Evolutionary conservation across 2,329 filamentous ascomycete species (phyloP).

Genomic region (Neurospora sp.): DNA sequence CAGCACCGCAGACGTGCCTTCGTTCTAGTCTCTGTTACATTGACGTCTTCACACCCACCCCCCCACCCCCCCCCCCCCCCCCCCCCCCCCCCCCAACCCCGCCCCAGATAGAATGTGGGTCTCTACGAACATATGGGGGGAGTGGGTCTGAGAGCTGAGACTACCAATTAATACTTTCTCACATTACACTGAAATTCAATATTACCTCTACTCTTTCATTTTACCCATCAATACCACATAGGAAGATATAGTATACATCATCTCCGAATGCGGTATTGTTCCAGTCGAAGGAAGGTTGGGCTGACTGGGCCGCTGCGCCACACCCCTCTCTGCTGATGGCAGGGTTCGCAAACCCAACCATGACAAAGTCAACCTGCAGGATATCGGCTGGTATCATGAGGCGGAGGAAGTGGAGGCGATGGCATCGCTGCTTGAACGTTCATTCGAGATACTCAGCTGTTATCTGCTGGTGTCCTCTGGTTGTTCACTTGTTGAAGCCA

Average conservation of each 20-base stretch:
- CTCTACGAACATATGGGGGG: too few species aligned
- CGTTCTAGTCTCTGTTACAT: too few species aligned
- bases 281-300: background rate
- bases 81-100: too few species aligned
- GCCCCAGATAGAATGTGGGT: too few species aligned
- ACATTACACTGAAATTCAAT: background rate
- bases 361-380: background rate
- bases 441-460: background rate
- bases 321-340: background rate
- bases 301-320: background rate
- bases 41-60: too few species aligned
- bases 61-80: too few species aligned
- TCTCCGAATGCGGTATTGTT: background rate
- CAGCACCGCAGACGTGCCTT: background rate
- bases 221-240: background rate
- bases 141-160: too few species aligned
- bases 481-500: background rate
- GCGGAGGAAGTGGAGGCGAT: background rate
- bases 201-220: background rate
- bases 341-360: background rate
- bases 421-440: background rate
- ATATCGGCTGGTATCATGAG: background rate
- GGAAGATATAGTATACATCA: background rate
- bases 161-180: background rate
- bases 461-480: background rate